These are phyloP conservation scores for Theobroma cacao DNA, from an alignment of 345 rosid species.

Conservation along the genomic window DNA sequence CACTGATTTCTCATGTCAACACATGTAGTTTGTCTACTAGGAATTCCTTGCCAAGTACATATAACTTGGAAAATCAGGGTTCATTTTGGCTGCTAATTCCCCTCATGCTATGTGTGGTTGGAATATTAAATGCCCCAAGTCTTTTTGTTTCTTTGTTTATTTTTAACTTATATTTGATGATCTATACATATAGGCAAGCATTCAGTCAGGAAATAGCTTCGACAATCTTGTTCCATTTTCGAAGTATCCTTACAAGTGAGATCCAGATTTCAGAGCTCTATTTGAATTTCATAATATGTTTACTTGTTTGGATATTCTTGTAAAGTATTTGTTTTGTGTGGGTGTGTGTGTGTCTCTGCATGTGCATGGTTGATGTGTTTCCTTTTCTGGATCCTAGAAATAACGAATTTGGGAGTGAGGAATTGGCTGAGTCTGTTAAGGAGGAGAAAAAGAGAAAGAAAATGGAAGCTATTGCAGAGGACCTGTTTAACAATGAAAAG, in stretches of 20 bases:
- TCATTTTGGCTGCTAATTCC: neutral
- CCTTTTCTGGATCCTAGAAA: slow-evolving; percentile 44
- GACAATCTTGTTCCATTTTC: slow-evolving; percentile 79
- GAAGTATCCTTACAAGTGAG: slow-evolving; percentile 79
- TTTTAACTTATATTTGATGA: neutral
- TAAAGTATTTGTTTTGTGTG: neutral
- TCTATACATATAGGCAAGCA: slow-evolving; percentile 44
- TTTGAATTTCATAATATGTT: neutral
- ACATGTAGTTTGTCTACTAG: neutral
- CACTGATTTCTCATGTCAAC: neutral
- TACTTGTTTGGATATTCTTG: neutral
- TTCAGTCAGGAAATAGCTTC: slow-evolving; percentile 86
- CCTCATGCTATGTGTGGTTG: neutral
- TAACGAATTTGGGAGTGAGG: slow-evolving; percentile 40
- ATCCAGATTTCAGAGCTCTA: slow-evolving; percentile 15
- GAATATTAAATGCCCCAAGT: neutral
- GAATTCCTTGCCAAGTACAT: neutral
- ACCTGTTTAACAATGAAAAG: slow-evolving; percentile 70
- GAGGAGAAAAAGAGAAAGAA: slow-evolving; percentile 88
- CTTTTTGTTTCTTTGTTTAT: neutral
- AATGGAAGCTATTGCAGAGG: slow-evolving; percentile 87
- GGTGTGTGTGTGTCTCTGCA: neutral
- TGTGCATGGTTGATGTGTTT: neutral
- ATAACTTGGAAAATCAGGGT: neutral
- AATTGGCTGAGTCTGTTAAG: slow-evolving; percentile 47